Evolutionary conservation across 495 filamentous ascomycete species (phyloP).

Genomic region (Penicillium lividum): DNA sequence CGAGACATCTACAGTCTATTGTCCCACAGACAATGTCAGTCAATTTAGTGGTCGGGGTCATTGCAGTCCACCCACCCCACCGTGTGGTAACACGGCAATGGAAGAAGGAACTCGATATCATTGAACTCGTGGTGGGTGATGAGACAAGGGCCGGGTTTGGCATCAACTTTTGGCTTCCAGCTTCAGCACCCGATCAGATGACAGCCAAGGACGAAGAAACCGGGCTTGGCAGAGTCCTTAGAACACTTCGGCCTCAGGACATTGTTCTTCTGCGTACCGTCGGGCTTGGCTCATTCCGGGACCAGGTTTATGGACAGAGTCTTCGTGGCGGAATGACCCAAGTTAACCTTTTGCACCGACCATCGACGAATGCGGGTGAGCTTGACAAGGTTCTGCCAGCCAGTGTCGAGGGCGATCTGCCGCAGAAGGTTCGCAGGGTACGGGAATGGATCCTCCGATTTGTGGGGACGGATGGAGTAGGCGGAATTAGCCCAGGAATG

Average conservation of each 20-base stretch:
- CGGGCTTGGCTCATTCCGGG: conserved; percentile 70
- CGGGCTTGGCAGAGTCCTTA: conserved; percentile 43
- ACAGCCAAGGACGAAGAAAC: conserved; percentile 25
- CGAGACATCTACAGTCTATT: conserved; percentile 65
- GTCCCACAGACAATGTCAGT: conserved; percentile 76
- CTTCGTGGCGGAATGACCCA: conserved; percentile 69
- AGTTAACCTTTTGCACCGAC: conserved; percentile 65
- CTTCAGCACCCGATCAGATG: conserved; percentile 13
- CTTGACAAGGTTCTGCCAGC: conserved; percentile 30
- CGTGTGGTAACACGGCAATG: conserved; percentile 53
- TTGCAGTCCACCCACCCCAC: conserved; percentile 68
- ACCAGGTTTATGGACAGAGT: conserved; percentile 76
- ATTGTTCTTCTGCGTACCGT: conserved; percentile 75
- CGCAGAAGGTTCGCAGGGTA: conserved; percentile 66
- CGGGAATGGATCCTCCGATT: conserved; percentile 74
- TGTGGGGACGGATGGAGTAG: conserved; percentile 55
- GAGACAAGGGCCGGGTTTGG: conserved; percentile 81
- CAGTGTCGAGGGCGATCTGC: conserved; percentile 43
- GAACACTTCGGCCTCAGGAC: conserved; percentile 63
- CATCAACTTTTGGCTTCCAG: conserved; percentile 78
- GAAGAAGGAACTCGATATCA: conserved; percentile 56
- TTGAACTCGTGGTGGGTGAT: conserved; percentile 83
- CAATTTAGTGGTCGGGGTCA: conserved; percentile 75
- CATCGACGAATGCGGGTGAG: conserved; percentile 40
- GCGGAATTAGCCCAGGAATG: conserved; percentile 34